phyloP scores from a whole-genome alignment of 495 filamentous ascomycete species.

The Annulohypoxylon stygium region DNA sequence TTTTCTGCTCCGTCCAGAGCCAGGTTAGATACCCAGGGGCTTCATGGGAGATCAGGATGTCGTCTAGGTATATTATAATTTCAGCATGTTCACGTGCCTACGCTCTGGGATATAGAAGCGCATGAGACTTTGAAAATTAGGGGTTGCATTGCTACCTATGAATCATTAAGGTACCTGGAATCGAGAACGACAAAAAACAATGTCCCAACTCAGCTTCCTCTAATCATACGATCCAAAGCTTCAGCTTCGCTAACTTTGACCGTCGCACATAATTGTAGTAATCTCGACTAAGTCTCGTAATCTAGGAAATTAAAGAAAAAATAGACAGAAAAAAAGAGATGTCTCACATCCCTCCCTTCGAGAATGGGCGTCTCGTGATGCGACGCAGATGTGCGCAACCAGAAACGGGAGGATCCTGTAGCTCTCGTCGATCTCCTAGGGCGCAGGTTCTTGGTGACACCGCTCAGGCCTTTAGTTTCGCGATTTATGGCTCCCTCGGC shows the following conservation, averaged over 20 bases:
- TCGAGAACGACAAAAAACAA: not conserved
- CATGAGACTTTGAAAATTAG: not conserved
- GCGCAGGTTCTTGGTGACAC: slow-evolving; percentile 27
- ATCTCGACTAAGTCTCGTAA: not conserved
- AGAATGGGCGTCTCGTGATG: slow-evolving; percentile 34
- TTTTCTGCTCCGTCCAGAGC: not conserved
- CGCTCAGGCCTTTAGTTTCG: slow-evolving; percentile 1
- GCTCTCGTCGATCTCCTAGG: not conserved
- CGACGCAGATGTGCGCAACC: slow-evolving; percentile 16
- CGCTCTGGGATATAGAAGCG: not conserved
- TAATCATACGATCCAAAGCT: not conserved
- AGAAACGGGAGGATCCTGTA: slow-evolving; percentile 14
- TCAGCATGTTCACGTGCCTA: not conserved
- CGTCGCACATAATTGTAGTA: not conserved
- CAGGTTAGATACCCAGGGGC: slow-evolving; percentile 13
- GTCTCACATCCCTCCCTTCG: slow-evolving; percentile 26
- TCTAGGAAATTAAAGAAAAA: not conserved
- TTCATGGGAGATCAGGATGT: not conserved
- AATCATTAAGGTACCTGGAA: not conserved
- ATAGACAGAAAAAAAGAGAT: not conserved
- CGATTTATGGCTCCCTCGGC: slow-evolving; percentile 6
- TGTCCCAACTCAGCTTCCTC: not conserved
- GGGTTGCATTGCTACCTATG: not conserved
- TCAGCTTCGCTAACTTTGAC: not conserved
- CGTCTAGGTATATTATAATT: not conserved